These are phyloP conservation scores for Mycena galopus DNA, from an alignment of 768 basidiomycete species.

Conservation along the genomic window DNA sequence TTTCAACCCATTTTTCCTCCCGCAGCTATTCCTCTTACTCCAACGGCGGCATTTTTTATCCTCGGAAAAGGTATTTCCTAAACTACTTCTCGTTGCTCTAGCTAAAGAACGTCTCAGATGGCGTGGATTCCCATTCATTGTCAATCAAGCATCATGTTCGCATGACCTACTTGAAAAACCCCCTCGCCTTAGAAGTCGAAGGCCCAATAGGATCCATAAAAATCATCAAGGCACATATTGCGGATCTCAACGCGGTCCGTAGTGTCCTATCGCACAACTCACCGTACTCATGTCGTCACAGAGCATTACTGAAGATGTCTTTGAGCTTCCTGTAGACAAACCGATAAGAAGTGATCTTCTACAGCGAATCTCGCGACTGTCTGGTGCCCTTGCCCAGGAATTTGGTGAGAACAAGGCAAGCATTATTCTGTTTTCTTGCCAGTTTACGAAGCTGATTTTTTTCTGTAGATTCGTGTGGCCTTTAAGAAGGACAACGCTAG, in stretches of 20 bases:
- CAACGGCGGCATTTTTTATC: slow-evolving; percentile 75
- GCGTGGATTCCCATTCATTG: slow-evolving; percentile 68
- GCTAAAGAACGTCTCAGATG: slow-evolving; percentile 60
- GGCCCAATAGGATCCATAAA: slow-evolving; percentile 68
- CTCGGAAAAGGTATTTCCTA: slow-evolving; percentile 72
- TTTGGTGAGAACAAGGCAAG: slow-evolving; percentile 58
- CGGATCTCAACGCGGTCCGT: slow-evolving; percentile 63
- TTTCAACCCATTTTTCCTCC: slow-evolving; percentile 4
- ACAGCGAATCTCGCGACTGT: slow-evolving; percentile 75
- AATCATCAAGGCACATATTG: slow-evolving; percentile 60
- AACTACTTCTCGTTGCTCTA: background rate
- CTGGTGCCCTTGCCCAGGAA: slow-evolving; percentile 74
- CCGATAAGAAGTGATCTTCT: slow-evolving; percentile 62
- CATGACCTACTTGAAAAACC: slow-evolving; percentile 67
- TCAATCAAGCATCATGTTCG: slow-evolving; percentile 73
- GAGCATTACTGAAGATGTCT: slow-evolving; percentile 54
- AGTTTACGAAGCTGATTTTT: background rate
- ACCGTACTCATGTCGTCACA: slow-evolving; percentile 37
- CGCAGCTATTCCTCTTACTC: slow-evolving; percentile 71
- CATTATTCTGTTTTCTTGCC: slow-evolving; percentile 39
- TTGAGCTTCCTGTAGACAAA: slow-evolving; percentile 59
- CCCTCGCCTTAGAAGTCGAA: slow-evolving; percentile 70
- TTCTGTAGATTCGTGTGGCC: slow-evolving; percentile 66
- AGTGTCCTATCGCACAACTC: background rate
- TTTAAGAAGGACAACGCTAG: slow-evolving; percentile 56